A percentile compares a stretch with the other conserved stretches of the same genome.
These are phyloP conservation scores for Suaeda aralocaspica DNA, from an alignment of 148 eudicot genomes.

Conservation along the genomic window DNA sequence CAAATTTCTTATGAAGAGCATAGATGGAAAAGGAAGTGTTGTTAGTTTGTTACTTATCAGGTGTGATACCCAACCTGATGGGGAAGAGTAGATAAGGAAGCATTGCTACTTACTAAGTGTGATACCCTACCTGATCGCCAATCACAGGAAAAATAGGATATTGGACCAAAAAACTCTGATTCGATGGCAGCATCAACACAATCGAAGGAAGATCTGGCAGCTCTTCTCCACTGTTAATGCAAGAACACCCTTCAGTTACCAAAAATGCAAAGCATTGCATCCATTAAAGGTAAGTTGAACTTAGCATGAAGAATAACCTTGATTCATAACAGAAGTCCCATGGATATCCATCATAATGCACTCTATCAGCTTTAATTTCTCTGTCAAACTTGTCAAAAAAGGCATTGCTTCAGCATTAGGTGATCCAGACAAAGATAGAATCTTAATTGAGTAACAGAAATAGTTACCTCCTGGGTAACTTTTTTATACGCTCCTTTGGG, in stretches of 20 bases:
- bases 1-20: no score
- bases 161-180: constrained; percentile 62
- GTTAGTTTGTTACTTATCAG: no score
- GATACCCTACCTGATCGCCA: constrained; percentile 60
- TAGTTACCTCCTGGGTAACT: constrained; percentile 63
- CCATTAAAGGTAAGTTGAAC: background rate
- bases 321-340: constrained; percentile 79
- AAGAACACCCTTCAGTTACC: constrained; percentile 12
- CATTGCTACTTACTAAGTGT: background rate
- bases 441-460: constrained; percentile 8
- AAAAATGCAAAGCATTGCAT: constrained; percentile 3
- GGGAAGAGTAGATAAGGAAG: background rate
- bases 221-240: constrained; percentile 44
- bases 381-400: constrained; percentile 63
- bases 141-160: constrained; percentile 47
- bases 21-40: no score
- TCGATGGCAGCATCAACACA: constrained; percentile 46
- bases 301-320: constrained; percentile 40
- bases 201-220: constrained; percentile 49
- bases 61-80: no score
- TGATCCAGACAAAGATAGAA: constrained; percentile 5
- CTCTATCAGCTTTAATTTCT: constrained; percentile 59
- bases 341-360: constrained; percentile 52
- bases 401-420: background rate
- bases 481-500: constrained; percentile 53